Conservation (phyloP, 176 grass and related monocot genomes). For the Raddia guianensis region DNA sequence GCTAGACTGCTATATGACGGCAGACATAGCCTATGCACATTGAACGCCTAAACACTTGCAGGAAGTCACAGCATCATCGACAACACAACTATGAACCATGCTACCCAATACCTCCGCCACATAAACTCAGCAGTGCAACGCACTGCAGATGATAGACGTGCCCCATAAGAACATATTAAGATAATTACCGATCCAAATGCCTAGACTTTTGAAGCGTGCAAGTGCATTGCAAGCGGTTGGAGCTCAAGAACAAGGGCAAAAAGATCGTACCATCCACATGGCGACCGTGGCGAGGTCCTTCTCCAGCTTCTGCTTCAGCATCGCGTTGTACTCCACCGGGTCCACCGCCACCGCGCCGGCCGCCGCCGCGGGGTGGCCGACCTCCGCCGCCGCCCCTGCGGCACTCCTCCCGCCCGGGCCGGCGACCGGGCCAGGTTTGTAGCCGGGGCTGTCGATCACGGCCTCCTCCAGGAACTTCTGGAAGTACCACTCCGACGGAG, state of each 20-base stretch:
- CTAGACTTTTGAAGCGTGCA: slow-evolving; percentile 3
- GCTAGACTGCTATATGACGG: background rate
- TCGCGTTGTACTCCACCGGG: slow-evolving; percentile 70
- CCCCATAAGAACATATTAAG: background rate
- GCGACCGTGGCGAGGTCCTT: slow-evolving; percentile 86
- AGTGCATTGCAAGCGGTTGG: background rate
- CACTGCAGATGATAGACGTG: background rate
- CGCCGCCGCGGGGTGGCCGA: background rate
- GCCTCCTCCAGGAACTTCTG: slow-evolving; percentile 93
- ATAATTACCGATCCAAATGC: background rate
- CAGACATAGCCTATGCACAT: background rate
- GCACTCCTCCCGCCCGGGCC: background rate
- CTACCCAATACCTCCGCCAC: background rate
- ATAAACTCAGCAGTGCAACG: too few species aligned
- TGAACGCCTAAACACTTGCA: background rate
- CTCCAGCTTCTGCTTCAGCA: slow-evolving; percentile 91
- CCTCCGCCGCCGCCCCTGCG: slow-evolving; percentile 32
- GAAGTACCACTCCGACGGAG: slow-evolving; percentile 89
- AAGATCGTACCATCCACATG: slow-evolving; percentile 72
- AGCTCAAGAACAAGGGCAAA: background rate
- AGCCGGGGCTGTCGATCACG: slow-evolving; percentile 49
- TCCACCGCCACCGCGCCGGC: slow-evolving; percentile 51
- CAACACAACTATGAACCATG: background rate
- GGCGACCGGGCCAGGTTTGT: slow-evolving; percentile 10
- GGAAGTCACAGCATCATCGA: background rate